A percentile compares a stretch with the other conserved stretches of the same genome.
Conservation (phyloP, 345 rosid species). For the Eucalyptus cladocalyx region DNA sequence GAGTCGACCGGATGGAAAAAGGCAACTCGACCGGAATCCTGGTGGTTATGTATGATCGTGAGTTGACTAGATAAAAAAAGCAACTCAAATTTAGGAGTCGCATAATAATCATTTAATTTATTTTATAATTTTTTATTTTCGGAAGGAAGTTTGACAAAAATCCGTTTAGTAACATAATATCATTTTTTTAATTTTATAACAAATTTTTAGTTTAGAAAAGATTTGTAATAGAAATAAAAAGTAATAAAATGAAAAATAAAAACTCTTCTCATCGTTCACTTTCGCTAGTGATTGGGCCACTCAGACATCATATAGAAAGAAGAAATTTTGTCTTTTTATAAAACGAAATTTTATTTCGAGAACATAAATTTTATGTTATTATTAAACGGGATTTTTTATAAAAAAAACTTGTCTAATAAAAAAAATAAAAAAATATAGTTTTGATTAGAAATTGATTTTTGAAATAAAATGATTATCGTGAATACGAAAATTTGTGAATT, state of each 20-base stretch:
- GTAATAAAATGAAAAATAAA: too few species aligned
- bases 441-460: too few species aligned
- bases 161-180: fast-evolving
- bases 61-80: not conserved
- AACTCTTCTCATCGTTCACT: fast-evolving
- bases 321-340: fast-evolving
- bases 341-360: fast-evolving
- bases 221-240: too few species aligned
- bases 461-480: too few species aligned
- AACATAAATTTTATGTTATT: too few species aligned
- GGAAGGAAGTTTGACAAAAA: too few species aligned
- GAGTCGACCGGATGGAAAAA: not conserved
- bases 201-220: fast-evolving
- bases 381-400: fast-evolving
- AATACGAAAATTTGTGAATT: not conserved
- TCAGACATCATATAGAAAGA: fast-evolving
- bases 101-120: too few species aligned
- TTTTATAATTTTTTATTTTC: too few species aligned
- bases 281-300: fast-evolving
- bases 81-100: not conserved
- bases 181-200: fast-evolving
- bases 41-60: not conserved
- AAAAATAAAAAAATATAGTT: too few species aligned
- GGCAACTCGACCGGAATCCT: too few species aligned
- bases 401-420: too few species aligned